Conservation (phyloP, 1,139 yeast species). For the Tardiomyces depauwii region DNA sequence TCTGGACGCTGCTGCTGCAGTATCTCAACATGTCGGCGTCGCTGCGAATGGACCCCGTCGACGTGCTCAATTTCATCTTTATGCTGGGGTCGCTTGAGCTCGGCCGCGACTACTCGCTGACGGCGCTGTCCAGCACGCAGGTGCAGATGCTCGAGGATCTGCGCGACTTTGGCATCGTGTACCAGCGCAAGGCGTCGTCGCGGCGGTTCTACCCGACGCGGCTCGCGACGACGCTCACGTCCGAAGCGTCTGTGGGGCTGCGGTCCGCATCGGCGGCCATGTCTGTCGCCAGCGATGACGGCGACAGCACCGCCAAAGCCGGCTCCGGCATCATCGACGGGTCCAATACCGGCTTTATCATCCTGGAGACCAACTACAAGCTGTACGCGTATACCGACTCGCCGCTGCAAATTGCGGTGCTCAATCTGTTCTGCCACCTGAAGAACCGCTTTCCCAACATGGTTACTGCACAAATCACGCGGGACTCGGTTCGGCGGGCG, state of each 20-base stretch:
- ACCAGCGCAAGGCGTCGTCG: slow-evolving; percentile 53
- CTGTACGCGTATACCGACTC: slow-evolving; percentile 90
- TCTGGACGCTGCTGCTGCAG: slow-evolving; percentile 85
- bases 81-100: slow-evolving; percentile 86
- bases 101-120: slow-evolving; percentile 73
- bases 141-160: slow-evolving; percentile 79
- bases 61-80: slow-evolving; percentile 84
- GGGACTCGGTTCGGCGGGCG: slow-evolving; percentile 85
- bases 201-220: slow-evolving; percentile 81
- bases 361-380: slow-evolving; percentile 88
- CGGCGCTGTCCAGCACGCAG: slow-evolving; percentile 70
- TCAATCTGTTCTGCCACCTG: slow-evolving; percentile 77
- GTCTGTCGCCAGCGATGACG: slow-evolving; percentile 17
- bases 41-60: slow-evolving; percentile 90
- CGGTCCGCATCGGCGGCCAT: slow-evolving; percentile 19
- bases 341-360: slow-evolving; percentile 49
- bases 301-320: slow-evolving; percentile 4
- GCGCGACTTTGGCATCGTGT: slow-evolving; percentile 84
- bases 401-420: slow-evolving; percentile 87
- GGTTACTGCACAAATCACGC: slow-evolving; percentile 87
- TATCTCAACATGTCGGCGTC: slow-evolving; percentile 78
- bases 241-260: slow-evolving; percentile 42
- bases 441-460: slow-evolving; percentile 79
- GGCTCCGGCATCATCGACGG: slow-evolving; percentile 4
- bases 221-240: slow-evolving; percentile 80